These are phyloP conservation scores for Leccinum longicurvipes DNA, from an alignment of 768 basidiomycete species.

Conservation along the genomic window DNA sequence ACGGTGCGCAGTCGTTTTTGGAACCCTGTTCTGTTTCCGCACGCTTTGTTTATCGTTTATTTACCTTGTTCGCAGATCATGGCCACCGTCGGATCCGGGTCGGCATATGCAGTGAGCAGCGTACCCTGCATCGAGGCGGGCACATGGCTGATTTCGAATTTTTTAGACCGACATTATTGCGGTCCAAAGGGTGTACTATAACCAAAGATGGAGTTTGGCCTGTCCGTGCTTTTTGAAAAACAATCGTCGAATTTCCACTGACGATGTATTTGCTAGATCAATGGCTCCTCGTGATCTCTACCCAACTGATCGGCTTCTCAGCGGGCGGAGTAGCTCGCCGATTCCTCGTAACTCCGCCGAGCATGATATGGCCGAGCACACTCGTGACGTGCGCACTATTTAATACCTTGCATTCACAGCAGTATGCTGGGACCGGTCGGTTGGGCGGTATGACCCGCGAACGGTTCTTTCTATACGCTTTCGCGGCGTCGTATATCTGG, in stretches of 20 bases:
- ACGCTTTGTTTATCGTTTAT: slow-evolving; percentile 19
- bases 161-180: slow-evolving; percentile 63
- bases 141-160: background rate
- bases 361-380: slow-evolving; percentile 73
- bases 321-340: slow-evolving; percentile 73
- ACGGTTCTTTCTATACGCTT: slow-evolving; percentile 70
- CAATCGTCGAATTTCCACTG: slow-evolving; percentile 1
- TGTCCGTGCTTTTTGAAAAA: slow-evolving; percentile 37
- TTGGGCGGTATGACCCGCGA: slow-evolving; percentile 68
- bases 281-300: slow-evolving; percentile 76
- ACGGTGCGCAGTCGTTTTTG: slow-evolving; percentile 40
- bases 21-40: background rate
- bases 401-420: slow-evolving; percentile 72
- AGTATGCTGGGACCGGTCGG: slow-evolving; percentile 60
- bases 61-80: slow-evolving; percentile 36
- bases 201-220: slow-evolving; percentile 57
- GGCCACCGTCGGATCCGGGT: slow-evolving; percentile 54
- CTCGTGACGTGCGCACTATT: slow-evolving; percentile 73
- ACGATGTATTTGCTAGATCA: slow-evolving; percentile 48
- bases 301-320: slow-evolving; percentile 79
- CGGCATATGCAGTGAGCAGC: slow-evolving; percentile 55
- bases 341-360: slow-evolving; percentile 61
- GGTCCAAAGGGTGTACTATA: slow-evolving; percentile 72
- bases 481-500: slow-evolving; percentile 57
- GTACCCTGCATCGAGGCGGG: background rate